Percentiles rank a stretch among this genome's conserved stretches.
Evolutionary conservation across 1,139 yeast genomes (phyloP).

Genomic region (Saccharomyces hybrid): DNA sequence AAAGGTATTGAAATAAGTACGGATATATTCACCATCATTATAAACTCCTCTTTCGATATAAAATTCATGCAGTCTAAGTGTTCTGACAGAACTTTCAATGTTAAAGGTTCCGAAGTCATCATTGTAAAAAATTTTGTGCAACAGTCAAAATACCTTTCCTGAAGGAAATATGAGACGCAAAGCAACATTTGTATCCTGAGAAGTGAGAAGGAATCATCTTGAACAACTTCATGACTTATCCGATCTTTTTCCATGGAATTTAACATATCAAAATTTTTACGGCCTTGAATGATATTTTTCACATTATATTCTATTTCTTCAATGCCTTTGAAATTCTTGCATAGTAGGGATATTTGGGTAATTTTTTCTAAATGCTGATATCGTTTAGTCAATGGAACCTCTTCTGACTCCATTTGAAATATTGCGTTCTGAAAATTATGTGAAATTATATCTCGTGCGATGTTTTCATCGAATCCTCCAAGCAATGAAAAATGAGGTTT

Average conservation of each 20-base stretch:
- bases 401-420: conserved; percentile 12
- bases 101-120: conserved; percentile 11
- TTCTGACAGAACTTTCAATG: not conserved
- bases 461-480: not conserved
- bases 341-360: conserved; percentile 14
- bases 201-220: conserved; percentile 12
- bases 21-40: conserved; percentile 20
- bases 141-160: conserved; percentile 22
- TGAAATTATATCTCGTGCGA: conserved; percentile 10
- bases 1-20: conserved; percentile 23
- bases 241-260: not conserved
- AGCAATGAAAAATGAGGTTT: not conserved
- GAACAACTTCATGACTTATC: not conserved
- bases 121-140: conserved; percentile 16
- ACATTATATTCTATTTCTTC: conserved; percentile 22
- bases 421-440: conserved; percentile 21
- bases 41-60: conserved; percentile 17
- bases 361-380: conserved; percentile 15
- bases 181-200: conserved; percentile 16
- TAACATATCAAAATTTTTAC: not conserved
- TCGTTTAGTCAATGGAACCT: conserved; percentile 4
- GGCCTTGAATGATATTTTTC: conserved; percentile 5
- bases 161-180: conserved; percentile 16
- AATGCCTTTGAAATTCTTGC: conserved; percentile 15
- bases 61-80: conserved; percentile 3